These are phyloP conservation scores for Scheffersomyces titani DNA, from an alignment of 1,139 yeast species.

Conservation along the genomic window DNA sequence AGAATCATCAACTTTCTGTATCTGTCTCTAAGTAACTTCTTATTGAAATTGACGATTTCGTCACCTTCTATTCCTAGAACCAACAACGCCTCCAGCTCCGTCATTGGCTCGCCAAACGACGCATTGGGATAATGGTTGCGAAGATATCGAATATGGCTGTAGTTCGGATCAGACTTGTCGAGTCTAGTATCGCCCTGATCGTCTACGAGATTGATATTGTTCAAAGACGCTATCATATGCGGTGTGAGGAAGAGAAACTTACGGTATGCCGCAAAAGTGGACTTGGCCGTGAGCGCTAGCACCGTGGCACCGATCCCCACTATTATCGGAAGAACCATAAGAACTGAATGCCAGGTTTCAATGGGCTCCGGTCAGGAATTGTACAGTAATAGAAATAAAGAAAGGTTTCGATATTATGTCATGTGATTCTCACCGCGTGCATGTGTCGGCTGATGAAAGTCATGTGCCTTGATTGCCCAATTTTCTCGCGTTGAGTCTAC, in stretches of 20 bases:
- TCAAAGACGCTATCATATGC: conserved; percentile 57
- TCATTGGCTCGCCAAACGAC: conserved; percentile 56
- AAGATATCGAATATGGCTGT: conserved; percentile 23
- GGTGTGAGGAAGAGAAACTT: conserved; percentile 50
- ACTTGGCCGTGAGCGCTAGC: conserved; percentile 53
- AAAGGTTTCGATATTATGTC: neutral
- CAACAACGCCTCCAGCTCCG: conserved; percentile 59
- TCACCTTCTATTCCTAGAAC: conserved; percentile 55
- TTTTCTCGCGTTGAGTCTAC: too few relatives aligned
- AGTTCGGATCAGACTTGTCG: conserved; percentile 16
- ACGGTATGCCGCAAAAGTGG: conserved; percentile 46
- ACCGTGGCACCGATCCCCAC: conserved; percentile 59
- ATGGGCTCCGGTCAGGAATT: neutral
- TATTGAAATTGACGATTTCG: conserved; percentile 49
- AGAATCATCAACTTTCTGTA: conserved; percentile 66
- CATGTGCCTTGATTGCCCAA: neutral
- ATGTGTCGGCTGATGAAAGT: neutral
- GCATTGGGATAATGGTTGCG: conserved; percentile 38
- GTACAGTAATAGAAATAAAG: neutral
- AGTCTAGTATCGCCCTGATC: conserved; percentile 6
- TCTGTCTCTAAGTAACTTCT: conserved; percentile 47
- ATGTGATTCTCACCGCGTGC: neutral
- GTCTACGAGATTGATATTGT: conserved; percentile 34
- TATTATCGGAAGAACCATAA: conserved; percentile 54
- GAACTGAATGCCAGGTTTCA: neutral